Evolutionary conservation across 805 yeast species (phyloP).

Genomic region (Brettanomyces sp.): DNA sequence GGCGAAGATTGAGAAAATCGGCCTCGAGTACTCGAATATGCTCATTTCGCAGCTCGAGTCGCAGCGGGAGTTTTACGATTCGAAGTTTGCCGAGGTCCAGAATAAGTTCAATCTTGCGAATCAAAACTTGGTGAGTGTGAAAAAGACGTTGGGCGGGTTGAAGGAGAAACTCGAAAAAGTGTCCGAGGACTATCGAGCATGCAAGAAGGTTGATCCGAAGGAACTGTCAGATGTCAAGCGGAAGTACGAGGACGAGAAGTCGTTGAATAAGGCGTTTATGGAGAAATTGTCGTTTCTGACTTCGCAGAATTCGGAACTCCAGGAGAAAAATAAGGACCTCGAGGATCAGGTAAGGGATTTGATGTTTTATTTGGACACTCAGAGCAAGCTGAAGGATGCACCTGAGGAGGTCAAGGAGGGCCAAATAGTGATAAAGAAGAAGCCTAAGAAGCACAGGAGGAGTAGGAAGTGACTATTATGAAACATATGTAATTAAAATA

Average conservation of each 20-base stretch:
- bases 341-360: constrained; percentile 62
- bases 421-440: constrained; percentile 36
- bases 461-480: constrained; percentile 2
- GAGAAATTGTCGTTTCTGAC: constrained; percentile 30
- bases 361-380: constrained; percentile 72
- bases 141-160: constrained; percentile 14
- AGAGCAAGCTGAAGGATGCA: constrained; percentile 62
- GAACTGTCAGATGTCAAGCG: constrained; percentile 13
- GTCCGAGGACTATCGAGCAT: constrained; percentile 5
- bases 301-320: constrained; percentile 25
- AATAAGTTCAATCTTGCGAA: constrained; percentile 11
- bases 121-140: constrained; percentile 21
- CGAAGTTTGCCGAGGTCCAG: constrained; percentile 28
- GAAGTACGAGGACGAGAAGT: constrained; percentile 37
- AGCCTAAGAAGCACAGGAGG: constrained; percentile 3
- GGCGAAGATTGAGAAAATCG: constrained; percentile 45
- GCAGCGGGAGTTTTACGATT: constrained; percentile 76
- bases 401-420: constrained; percentile 70
- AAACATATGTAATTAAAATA: neutral
- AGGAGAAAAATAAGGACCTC: constrained; percentile 36
- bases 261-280: constrained; percentile 32
- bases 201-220: constrained; percentile 11
- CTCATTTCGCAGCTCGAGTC: constrained; percentile 75
- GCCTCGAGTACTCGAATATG: constrained; percentile 72
- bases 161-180: neutral